Conservation (phyloP, 2,329 filamentous ascomycete species). For the Fusarium scirpi region DNA sequence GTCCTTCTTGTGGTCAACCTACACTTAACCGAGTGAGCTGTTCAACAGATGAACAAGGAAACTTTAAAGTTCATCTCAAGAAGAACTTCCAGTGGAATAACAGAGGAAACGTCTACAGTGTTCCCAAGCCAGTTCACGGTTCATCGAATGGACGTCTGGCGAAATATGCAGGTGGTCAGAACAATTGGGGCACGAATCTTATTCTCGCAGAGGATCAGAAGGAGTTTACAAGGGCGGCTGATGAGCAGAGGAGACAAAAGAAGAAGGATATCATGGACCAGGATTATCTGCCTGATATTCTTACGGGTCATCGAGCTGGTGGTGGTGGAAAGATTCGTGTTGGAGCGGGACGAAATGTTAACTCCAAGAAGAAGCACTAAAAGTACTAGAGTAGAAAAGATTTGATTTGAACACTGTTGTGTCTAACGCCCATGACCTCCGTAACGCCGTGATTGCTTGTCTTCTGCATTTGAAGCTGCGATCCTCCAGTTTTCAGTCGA, state of each 20-base stretch:
- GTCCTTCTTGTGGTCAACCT: constrained; percentile 87
- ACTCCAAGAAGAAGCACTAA: constrained; percentile 75
- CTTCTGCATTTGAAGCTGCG: neutral
- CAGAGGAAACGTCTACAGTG: constrained; percentile 89
- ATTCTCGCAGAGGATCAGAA: constrained; percentile 96
- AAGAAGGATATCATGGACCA: constrained; percentile 93
- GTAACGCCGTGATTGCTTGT: constrained; percentile 26
- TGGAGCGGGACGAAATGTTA: constrained; percentile 88
- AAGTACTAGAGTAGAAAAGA: constrained; percentile 11
- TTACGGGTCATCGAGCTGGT: constrained; percentile 80
- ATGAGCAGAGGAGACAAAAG: constrained; percentile 73
- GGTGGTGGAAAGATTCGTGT: constrained; percentile 78
- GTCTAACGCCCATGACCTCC: constrained; percentile 39
- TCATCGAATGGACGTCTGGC: constrained; percentile 80
- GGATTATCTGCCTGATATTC: constrained; percentile 86
- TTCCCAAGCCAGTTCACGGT: constrained; percentile 90
- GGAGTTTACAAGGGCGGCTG: constrained; percentile 78
- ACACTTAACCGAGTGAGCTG: constrained; percentile 88
- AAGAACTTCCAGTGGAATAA: constrained; percentile 97
- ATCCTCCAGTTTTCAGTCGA: neutral
- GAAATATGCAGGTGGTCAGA: constrained; percentile 79
- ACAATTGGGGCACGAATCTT: constrained; percentile 85
- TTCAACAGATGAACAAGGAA: constrained; percentile 82
- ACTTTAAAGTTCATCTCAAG: constrained; percentile 89
- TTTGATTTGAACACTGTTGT: constrained; percentile 32